Evolutionary conservation across 345 rosid genomes (phyloP).

Genomic region (Gossypium rotundifolium): DNA sequence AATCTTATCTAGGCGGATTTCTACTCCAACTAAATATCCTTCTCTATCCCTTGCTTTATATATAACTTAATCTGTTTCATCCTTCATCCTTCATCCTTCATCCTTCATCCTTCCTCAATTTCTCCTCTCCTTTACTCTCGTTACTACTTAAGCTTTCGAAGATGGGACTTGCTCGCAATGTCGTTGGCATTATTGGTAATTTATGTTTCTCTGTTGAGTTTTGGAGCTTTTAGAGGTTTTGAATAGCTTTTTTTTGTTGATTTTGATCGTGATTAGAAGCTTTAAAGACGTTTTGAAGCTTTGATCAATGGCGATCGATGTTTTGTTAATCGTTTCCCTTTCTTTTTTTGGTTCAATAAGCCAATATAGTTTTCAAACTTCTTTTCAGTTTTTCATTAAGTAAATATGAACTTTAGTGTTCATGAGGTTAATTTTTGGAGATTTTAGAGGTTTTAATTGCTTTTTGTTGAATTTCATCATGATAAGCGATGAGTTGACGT

Average conservation of each 20-base stretch:
- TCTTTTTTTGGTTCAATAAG: background rate
- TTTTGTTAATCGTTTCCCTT: background rate
- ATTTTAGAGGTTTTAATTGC: background rate
- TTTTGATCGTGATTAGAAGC: background rate
- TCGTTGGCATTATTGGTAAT: conserved; percentile 15
- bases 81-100: background rate
- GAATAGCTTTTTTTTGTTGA: background rate
- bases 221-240: background rate
- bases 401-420: background rate
- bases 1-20: background rate
- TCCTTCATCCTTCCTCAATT: no score
- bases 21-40: background rate
- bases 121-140: background rate
- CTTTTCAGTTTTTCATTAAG: background rate
- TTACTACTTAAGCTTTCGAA: background rate
- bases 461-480: background rate
- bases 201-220: background rate
- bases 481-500: background rate
- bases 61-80: background rate
- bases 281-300: background rate
- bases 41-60: background rate
- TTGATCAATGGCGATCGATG: background rate
- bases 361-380: background rate
- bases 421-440: background rate
- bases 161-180: background rate